Percentiles rank a stretch among this genome's conserved stretches.
phyloP scores from a whole-genome alignment of 805 yeast genomes.

The Candida wancherniae region DNA sequence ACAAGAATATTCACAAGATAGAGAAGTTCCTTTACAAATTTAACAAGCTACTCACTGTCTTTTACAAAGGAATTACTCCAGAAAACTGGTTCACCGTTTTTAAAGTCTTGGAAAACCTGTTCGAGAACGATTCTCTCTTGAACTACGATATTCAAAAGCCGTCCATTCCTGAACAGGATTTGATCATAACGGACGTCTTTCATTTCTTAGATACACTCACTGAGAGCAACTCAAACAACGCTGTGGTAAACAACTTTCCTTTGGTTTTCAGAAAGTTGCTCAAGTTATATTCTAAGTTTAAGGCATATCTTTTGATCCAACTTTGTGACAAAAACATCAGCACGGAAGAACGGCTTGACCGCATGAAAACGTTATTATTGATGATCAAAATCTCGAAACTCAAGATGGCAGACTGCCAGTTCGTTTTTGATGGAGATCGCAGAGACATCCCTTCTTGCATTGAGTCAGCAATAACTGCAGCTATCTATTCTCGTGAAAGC shows the following conservation, averaged over 20 bases:
- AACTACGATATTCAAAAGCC: constrained; percentile 42
- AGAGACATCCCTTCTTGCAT: constrained; percentile 68
- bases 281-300: constrained; percentile 62
- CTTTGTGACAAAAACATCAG: constrained; percentile 58
- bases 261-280: constrained; percentile 61
- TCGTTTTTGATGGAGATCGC: constrained; percentile 35
- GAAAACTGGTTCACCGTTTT: constrained; percentile 78
- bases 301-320: constrained; percentile 58
- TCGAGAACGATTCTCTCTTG: constrained; percentile 56
- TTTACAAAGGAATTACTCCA: constrained; percentile 52
- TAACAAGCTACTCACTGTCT: constrained; percentile 55
- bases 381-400: constrained; percentile 61
- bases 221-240: constrained; percentile 40
- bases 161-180: constrained; percentile 45
- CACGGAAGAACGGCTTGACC: constrained; percentile 54
- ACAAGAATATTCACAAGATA: constrained; percentile 44
- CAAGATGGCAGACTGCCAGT: constrained; percentile 54
- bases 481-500: constrained; percentile 76
- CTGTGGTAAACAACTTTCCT: constrained; percentile 51
- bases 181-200: constrained; percentile 65
- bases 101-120: constrained; percentile 68
- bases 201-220: constrained; percentile 60
- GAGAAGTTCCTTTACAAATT: constrained; percentile 59
- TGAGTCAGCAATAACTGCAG: constrained; percentile 72
- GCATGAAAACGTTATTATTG: constrained; percentile 65